Base-by-base conservation (phyloP, 2,329 filamentous ascomycete species). In the Claviceps maximensis region DNA sequence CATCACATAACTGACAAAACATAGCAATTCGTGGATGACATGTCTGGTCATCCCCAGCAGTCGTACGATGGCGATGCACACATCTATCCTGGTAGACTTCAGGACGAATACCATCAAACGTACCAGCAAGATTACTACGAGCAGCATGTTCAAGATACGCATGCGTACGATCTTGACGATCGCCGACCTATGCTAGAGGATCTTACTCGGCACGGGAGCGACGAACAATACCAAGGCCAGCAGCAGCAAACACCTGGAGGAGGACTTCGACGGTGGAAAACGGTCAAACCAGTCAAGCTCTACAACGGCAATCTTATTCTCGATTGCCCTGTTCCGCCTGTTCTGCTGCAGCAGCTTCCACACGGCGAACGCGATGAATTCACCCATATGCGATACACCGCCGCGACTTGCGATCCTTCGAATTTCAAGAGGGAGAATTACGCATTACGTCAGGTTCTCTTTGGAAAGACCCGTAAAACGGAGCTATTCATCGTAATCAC, bases 261-360 rank as follows among this genome's bases (percentile, higher is more conserved):
- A 6, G 57, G 78, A 4, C 82, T 97, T 59, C 85, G 87, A 67
- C 80, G 93, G 66, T 97, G 89, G 87, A 98, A 97, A 76, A 98
- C 93, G 0, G 91, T 98, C 49, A 98, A 97, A 71, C 89, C 96
- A 73, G 91, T 98, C n/a, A 84, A 94, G 62, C 72, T 98, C 51
- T 98, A 95, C 75, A 86, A 94, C 59, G 93, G 93, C 58, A 98
- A 98, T 70, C 79, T 98, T 62, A 90, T 98, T 40, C 82, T 98
- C 3, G 93, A 98, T 68, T 98, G 93, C 65, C 93, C 93, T 0
- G 88, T 98, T 54, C 91, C 93, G 0, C 91, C 93, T 0, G 82
- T 84, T 62, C 74, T 98, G 45, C 74, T 98, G 46, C 90, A 86
- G 63, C 88, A 95, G 65, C 81, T 96, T 25, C 86, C 87, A 45